A percentile compares a stretch with the other conserved stretches of the same genome.
These are phyloP conservation scores for Acanthamoeba triangularis DNA, from an alignment of 208 protist genomes.

Conservation along the genomic window DNA sequence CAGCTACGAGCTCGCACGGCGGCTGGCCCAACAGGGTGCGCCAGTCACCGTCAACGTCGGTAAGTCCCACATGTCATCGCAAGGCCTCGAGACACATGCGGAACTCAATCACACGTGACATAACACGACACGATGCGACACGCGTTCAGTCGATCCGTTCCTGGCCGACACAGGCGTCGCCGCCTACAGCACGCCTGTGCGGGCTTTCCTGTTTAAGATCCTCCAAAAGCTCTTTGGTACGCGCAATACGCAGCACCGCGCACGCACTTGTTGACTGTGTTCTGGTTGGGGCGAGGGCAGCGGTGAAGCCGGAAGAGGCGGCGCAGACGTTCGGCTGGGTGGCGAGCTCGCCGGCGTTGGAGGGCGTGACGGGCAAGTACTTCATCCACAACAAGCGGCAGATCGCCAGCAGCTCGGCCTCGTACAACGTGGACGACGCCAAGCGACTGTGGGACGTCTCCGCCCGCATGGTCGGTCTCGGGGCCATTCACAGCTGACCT, in stretches of 20 bases:
- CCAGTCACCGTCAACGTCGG: constrained; percentile 24
- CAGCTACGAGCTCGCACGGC: constrained; percentile 4
- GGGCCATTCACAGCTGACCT: background rate
- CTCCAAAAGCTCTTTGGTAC: constrained; percentile 11
- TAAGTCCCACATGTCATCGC: too few species aligned
- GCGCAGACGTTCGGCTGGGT: constrained; percentile 30
- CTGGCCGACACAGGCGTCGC: background rate
- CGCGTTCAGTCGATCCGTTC: background rate
- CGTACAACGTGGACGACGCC: constrained; percentile 29
- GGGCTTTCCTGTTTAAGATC: background rate
- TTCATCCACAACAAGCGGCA: constrained; percentile 41
- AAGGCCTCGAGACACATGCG: too few species aligned
- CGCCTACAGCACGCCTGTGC: too few species aligned
- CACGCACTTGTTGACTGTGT: background rate
- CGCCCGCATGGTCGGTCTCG: background rate
- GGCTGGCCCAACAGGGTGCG: background rate
- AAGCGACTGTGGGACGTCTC: constrained; percentile 16
- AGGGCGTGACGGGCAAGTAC: constrained; percentile 38
- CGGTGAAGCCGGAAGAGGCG: background rate
- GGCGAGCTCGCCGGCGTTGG: background rate
- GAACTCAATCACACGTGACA: too few species aligned
- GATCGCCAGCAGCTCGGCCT: background rate
- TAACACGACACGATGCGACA: background rate
- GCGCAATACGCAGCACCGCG: too few species aligned
- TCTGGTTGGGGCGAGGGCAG: background rate